Evolutionary conservation across 371 early-diverging fungal species (phyloP).

Genomic region (Rhizopus microsporus): DNA sequence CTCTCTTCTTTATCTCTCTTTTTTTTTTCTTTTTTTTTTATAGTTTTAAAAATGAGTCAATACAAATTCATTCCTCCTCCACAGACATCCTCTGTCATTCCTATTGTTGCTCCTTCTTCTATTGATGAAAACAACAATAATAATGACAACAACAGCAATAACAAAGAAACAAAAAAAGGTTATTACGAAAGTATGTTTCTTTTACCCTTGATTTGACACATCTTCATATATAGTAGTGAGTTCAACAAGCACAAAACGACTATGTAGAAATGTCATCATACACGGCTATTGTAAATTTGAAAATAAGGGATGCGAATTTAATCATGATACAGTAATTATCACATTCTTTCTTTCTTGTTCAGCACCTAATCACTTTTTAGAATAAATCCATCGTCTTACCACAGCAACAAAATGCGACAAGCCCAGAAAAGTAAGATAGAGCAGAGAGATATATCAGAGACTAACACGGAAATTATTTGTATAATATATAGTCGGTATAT

Average conservation of each 20-base stretch:
- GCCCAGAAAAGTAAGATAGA: neutral
- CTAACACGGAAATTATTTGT: neutral
- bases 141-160: slow-evolving; percentile 10
- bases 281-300: slow-evolving; percentile 88
- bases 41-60: neutral
- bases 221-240: slow-evolving; percentile 12
- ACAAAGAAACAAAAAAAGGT: slow-evolving; percentile 19
- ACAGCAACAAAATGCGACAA: slow-evolving; percentile 1
- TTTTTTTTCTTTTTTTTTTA: slow-evolving; percentile 8
- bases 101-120: slow-evolving; percentile 51
- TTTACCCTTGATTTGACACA: slow-evolving; percentile 1
- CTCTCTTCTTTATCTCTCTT: slow-evolving; percentile 1
- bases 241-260: slow-evolving; percentile 48
- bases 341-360: neutral
- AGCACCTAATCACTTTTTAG: slow-evolving; percentile 1
- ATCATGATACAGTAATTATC: slow-evolving; percentile 68
- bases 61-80: slow-evolving; percentile 3
- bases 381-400: slow-evolving; percentile 16
- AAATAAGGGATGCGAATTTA: slow-evolving; percentile 85
- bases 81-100: slow-evolving; percentile 49
- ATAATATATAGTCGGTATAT: slow-evolving; percentile 28
- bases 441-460: neutral
- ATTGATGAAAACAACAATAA: slow-evolving; percentile 19
- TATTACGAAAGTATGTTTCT: neutral
- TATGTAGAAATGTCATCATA: slow-evolving; percentile 82